These are phyloP conservation scores for Candida germanica DNA, from an alignment of 805 yeast genomes.

Conservation along the genomic window DNA sequence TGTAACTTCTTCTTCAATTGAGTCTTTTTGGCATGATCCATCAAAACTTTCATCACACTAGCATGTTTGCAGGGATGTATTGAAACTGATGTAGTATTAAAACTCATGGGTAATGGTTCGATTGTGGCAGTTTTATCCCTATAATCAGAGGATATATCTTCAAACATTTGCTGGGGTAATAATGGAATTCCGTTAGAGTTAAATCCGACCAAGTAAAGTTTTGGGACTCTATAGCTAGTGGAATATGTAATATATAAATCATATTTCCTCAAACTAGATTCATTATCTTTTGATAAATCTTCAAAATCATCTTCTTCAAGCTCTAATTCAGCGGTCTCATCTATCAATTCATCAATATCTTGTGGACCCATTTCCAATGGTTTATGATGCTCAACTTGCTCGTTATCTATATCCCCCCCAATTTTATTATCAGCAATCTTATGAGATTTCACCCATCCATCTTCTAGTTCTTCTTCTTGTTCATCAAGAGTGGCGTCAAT, in stretches of 20 bases:
- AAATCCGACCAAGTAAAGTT: constrained; percentile 87
- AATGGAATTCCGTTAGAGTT: constrained; percentile 81
- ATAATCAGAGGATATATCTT: constrained; percentile 88
- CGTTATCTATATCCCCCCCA: constrained; percentile 41
- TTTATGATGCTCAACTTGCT: constrained; percentile 10
- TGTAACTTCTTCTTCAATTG: constrained; percentile 16
- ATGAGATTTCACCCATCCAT: constrained; percentile 58
- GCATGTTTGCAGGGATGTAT: constrained; percentile 98
- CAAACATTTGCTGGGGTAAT: constrained; percentile 87
- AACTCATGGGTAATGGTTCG: constrained; percentile 83
- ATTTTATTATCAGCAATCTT: constrained; percentile 33
- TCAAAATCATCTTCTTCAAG: constrained; percentile 34
- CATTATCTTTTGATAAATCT: constrained; percentile 17
- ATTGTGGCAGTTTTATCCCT: constrained; percentile 95
- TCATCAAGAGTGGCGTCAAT: constrained; percentile 38
- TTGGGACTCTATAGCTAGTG: constrained; percentile 93
- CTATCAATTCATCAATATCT: constrained; percentile 47
- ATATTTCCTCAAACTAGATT: constrained; percentile 60
- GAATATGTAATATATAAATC: constrained; percentile 91
- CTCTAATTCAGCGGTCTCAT: constrained; percentile 39
- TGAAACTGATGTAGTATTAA: constrained; percentile 73
- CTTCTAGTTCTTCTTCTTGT: constrained; percentile 42
- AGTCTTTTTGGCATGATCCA: constrained; percentile 63
- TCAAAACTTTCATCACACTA: constrained; percentile 84
- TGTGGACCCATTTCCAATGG: constrained; percentile 8